A percentile compares a stretch with the other conserved stretches of the same genome.
These are phyloP conservation scores for Aaosphaeria arxii DNA, from an alignment of 2,329 filamentous ascomycete species.

Conservation along the genomic window DNA sequence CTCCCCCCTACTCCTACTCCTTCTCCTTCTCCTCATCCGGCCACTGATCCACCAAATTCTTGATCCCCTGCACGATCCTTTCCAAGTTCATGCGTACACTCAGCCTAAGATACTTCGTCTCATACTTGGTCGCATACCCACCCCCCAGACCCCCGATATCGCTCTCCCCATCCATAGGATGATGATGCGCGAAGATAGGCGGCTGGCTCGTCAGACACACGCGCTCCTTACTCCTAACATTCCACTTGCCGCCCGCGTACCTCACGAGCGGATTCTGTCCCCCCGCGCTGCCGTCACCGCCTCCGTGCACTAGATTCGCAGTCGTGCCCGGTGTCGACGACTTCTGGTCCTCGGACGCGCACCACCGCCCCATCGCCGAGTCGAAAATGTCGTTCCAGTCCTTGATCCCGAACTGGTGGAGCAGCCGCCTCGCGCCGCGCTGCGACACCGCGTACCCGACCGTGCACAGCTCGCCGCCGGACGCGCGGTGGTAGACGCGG, in stretches of 20 bases:
- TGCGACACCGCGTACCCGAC: slow-evolving; percentile 27
- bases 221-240: slow-evolving; percentile 14
- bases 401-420: slow-evolving; percentile 27
- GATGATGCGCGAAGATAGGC: slow-evolving; percentile 29
- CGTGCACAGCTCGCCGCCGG: slow-evolving; percentile 26
- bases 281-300: neutral
- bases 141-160: slow-evolving; percentile 30
- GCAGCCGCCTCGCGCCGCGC: slow-evolving; percentile 24
- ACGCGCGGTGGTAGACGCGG: slow-evolving; percentile 24
- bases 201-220: slow-evolving; percentile 25
- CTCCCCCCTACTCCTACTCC: no score
- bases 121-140: slow-evolving; percentile 26
- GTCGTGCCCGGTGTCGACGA: neutral
- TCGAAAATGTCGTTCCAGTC: slow-evolving; percentile 30
- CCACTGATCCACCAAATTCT: slow-evolving; percentile 28
- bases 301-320: neutral
- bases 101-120: slow-evolving; percentile 29
- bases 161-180: slow-evolving; percentile 26
- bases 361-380: slow-evolving; percentile 25
- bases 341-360: slow-evolving; percentile 22
- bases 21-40: slow-evolving; percentile 14
- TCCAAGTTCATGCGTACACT: slow-evolving; percentile 32
- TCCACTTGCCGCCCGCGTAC: neutral
- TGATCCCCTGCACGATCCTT: slow-evolving; percentile 18
- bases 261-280: neutral